A percentile compares a stretch with the other conserved stretches of the same genome.
phyloP scores from a whole-genome alignment of 73 alveolate genomes.

The Paramecium tetraurelia region DNA sequence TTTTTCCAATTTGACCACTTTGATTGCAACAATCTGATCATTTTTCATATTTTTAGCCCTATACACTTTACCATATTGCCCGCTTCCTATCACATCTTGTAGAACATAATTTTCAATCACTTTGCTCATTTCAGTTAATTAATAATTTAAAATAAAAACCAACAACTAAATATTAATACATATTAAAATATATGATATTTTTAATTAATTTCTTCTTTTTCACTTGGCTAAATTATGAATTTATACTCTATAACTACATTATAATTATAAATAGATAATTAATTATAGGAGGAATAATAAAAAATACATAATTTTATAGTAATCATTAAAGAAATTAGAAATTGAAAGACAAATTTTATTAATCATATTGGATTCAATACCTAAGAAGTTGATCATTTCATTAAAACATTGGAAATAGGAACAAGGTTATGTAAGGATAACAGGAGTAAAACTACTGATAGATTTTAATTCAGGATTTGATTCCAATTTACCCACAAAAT shows the following conservation, averaged over 20 bases:
- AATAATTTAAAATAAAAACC: not conserved
- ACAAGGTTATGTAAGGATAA: not conserved
- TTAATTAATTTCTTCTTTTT: not conserved
- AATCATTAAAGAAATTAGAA: not conserved
- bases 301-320: not conserved
- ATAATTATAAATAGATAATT: not conserved
- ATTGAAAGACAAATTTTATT: not conserved
- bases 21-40: slow-evolving; percentile 56
- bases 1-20: slow-evolving; percentile 59
- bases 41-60: slow-evolving; percentile 60
- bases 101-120: slow-evolving; percentile 59
- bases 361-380: not conserved
- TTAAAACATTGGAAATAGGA: not conserved
- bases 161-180: not conserved
- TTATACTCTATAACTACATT: not conserved
- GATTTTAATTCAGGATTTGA: not conserved
- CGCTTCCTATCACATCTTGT: slow-evolving; percentile 53
- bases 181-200: not conserved
- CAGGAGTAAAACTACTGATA: not conserved
- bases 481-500: not conserved
- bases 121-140: slow-evolving; percentile 40
- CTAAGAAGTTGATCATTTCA: not conserved
- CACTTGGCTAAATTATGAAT: not conserved
- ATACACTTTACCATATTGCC: slow-evolving; percentile 61
- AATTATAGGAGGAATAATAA: not conserved